Conservation (phyloP, 768 basidiomycete species). For the Lactifluus hygrophoroides region DNA sequence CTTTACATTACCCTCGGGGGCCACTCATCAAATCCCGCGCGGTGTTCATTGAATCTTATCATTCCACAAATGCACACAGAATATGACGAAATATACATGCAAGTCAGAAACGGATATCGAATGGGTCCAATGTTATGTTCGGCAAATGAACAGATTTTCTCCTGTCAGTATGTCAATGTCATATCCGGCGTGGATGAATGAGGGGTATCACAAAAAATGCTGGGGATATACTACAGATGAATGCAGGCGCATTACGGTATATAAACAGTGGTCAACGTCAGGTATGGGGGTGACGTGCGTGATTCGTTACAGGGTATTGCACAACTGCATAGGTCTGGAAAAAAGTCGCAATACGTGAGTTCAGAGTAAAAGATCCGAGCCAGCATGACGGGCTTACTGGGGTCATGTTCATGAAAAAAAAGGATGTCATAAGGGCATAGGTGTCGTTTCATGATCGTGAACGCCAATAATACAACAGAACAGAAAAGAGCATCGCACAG, state of each 20-base stretch:
- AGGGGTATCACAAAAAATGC: conserved; percentile 14
- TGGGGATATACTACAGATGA: conserved; percentile 8
- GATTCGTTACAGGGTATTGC: conserved; percentile 15
- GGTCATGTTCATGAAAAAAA: not conserved
- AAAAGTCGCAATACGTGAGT: not conserved
- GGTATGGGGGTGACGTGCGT: not conserved
- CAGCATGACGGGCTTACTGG: not conserved
- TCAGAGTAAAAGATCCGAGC: not conserved
- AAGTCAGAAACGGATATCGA: conserved; percentile 5
- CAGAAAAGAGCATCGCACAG: conserved; percentile 3
- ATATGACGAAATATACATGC: conserved; percentile 11
- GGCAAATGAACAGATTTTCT: conserved; percentile 2
- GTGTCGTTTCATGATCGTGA: conserved; percentile 15
- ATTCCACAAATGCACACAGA: not conserved
- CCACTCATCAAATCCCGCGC: not conserved
- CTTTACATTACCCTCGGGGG: no score
- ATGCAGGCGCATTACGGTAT: conserved; percentile 11
- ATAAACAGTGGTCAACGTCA: conserved; percentile 2
- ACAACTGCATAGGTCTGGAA: conserved; percentile 7
- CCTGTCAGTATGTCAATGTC: conserved; percentile 11
- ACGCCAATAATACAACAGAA: conserved; percentile 15
- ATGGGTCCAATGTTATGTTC: not conserved
- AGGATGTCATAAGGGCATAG: conserved; percentile 16
- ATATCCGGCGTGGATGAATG: not conserved
- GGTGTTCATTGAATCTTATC: not conserved